Evolutionary conservation across 495 filamentous ascomycete genomes (phyloP), one percentile per base, ranked within the genome.

Genomic region (Penicillium arizonense): DNA sequence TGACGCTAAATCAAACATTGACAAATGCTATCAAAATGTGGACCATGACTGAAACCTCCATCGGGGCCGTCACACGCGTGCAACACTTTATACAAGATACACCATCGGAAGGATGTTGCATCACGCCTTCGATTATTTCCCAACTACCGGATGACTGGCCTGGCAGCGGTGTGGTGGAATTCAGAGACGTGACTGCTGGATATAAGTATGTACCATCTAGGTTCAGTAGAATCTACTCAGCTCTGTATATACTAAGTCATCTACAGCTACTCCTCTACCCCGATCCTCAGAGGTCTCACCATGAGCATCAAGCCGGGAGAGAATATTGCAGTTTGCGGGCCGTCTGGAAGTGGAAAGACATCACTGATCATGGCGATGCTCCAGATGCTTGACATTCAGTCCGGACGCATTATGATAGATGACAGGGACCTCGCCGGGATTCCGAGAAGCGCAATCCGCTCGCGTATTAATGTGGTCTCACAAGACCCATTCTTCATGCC

Each of bases 1-100:
- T 76, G 80, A 40, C 45, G 2, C 72, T 76, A 76, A 83, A 53
- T 84, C 78, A 56, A 72, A 77, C 3, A 43, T 52, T 49, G 61
- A 70, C 28, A 16, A 10, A 53, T 10, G 52, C 74, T 12, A 66
- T 79, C 10, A 55, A 55, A 13, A 58, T 45, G 69, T 90, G 48
- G 81, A 84, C 78, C 0, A 52, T 59, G 24, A 52, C 82, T 8
- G 81, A 84, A 43, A 66, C 58, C 3, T 62, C 53, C 10, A 48
- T 66, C 14, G 65, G 65, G 0, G 65, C 65, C 0, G 56, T 69
- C 3, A 30, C 57, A 3, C 47, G 65, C 28, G 43, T 66, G 2
- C 44, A 62, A 24, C 34, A 55, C 0, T 65, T 65, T 35, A 39
- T 49, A 13, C n/a, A 51, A 4, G 46, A 28, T 7, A 59, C 59